A percentile compares a stretch with the other conserved stretches of the same genome.
Evolutionary conservation across 768 basidiomycete genomes (phyloP).

Genomic region (Tricholoma saponaceum): DNA sequence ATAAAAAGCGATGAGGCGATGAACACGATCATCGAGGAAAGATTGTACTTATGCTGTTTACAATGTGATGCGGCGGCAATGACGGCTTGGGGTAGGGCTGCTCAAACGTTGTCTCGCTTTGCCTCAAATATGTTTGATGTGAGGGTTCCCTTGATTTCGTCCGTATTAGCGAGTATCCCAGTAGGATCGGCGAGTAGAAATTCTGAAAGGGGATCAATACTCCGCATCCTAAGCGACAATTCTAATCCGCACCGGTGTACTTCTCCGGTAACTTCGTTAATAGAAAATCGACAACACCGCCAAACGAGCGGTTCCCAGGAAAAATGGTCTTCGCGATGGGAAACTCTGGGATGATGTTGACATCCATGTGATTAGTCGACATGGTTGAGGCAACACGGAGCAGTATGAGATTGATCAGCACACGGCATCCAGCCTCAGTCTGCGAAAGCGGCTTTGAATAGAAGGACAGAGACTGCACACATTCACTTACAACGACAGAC

Average conservation of each 20-base stretch:
- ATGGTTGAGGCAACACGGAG: conserved; percentile 17
- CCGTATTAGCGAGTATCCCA: conserved; percentile 6
- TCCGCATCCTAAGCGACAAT: neutral
- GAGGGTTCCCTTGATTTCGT: conserved; percentile 6
- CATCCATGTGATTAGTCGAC: conserved; percentile 6
- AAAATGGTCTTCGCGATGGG: conserved; percentile 16
- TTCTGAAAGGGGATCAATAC: conserved; percentile 4
- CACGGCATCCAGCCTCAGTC: conserved; percentile 17
- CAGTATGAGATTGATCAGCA: conserved; percentile 16
- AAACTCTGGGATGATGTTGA: conserved; percentile 19
- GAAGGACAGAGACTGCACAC: neutral
- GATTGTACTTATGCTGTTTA: conserved; percentile 4
- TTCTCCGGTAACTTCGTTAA: neutral
- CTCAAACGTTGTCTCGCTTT: conserved; percentile 13
- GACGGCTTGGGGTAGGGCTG: conserved; percentile 10
- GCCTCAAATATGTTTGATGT: conserved; percentile 16
- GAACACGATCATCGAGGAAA: neutral
- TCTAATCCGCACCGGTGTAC: neutral
- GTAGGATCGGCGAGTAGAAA: conserved; percentile 10
- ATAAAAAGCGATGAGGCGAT: neutral
- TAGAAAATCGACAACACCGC: conserved; percentile 8
- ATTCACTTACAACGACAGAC: conserved; percentile 14
- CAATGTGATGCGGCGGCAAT: conserved; percentile 14
- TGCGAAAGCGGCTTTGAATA: conserved; percentile 1
- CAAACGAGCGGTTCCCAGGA: conserved; percentile 13